Evolutionary conservation across 257 asterid species (phyloP).

Genomic region (Penstemon eatonii): DNA sequence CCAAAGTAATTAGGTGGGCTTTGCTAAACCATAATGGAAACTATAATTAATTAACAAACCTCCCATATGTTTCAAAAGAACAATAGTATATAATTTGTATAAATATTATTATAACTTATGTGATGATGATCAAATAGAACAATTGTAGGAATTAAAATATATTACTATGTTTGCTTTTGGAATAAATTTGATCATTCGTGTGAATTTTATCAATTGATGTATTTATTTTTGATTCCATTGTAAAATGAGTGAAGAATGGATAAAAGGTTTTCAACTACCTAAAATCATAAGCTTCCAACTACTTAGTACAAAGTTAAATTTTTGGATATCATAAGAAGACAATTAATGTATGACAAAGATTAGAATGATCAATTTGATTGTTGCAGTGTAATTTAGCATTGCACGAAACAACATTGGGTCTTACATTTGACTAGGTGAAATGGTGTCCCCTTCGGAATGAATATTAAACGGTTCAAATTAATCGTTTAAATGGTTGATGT

Average conservation of each 20-base stretch:
- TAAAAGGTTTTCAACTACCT: too few relatives aligned
- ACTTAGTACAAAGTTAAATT: not conserved
- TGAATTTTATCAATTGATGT: not conserved
- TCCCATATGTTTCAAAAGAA: slow-evolving; percentile 24
- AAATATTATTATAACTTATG: not conserved
- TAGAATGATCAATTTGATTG: not conserved
- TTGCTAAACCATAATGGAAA: slow-evolving; percentile 16
- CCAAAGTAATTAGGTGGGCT: slow-evolving; percentile 29
- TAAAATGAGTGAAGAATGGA: too few relatives aligned
- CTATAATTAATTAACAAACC: slow-evolving; percentile 4
- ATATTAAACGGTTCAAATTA: not conserved
- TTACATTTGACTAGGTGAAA: not conserved
- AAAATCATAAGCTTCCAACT: not conserved
- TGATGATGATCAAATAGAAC: not conserved
- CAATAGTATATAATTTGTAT: too few relatives aligned
- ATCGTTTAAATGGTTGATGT: not conserved
- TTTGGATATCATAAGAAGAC: not conserved
- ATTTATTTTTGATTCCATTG: not conserved
- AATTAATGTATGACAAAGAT: not conserved
- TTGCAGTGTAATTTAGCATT: not conserved
- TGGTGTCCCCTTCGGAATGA: not conserved
- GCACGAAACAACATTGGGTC: not conserved
- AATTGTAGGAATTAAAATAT: not conserved
- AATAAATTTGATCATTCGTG: not conserved
- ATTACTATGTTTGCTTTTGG: not conserved